Conservation (phyloP, 2,329 filamentous ascomycete genomes). For the Sordariomycetes sp. region DNA sequence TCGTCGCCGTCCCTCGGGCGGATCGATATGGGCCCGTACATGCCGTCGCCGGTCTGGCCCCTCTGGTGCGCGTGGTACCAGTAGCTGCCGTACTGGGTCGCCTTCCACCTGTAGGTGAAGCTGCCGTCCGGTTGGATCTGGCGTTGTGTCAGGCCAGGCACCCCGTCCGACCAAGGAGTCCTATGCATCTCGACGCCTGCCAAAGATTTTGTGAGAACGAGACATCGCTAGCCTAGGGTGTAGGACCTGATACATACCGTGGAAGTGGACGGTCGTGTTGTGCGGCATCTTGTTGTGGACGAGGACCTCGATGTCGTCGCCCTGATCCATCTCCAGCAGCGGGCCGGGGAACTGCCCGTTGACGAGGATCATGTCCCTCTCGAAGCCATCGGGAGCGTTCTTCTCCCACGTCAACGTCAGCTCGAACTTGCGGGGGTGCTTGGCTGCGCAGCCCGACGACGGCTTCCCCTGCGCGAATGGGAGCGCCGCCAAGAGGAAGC, state of each 20-base stretch:
- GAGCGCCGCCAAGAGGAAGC: not conserved
- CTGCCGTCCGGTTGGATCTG: slow-evolving; percentile 34
- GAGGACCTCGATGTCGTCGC: slow-evolving; percentile 31
- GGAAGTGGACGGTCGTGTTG: slow-evolving; percentile 38
- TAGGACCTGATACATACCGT: slow-evolving; percentile 20
- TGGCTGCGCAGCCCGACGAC: not conserved
- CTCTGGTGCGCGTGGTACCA: slow-evolving; percentile 50
- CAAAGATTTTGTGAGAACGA: too few species aligned
- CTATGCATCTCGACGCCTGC: slow-evolving; percentile 35
- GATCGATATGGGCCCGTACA: slow-evolving; percentile 46
- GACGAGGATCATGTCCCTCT: slow-evolving; percentile 34
- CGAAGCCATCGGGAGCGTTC: slow-evolving; percentile 30
- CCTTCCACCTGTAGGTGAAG: slow-evolving; percentile 45
- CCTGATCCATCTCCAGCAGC: slow-evolving; percentile 39
- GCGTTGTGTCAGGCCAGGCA: slow-evolving; percentile 43
- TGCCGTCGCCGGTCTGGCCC: slow-evolving; percentile 47
- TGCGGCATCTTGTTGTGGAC: slow-evolving; percentile 35
- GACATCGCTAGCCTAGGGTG: too few species aligned
- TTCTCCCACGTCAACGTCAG: slow-evolving; percentile 24
- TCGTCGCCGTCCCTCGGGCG: slow-evolving; percentile 15
- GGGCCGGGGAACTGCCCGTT: slow-evolving; percentile 55
- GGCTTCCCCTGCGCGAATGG: not conserved
- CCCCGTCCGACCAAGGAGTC: slow-evolving; percentile 51
- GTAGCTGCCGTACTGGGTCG: slow-evolving; percentile 44
- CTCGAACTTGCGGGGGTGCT: slow-evolving; percentile 11